Base-by-base conservation (phyloP, 768 basidiomycete genomes). In the Leucogyrophana mollusca region DNA sequence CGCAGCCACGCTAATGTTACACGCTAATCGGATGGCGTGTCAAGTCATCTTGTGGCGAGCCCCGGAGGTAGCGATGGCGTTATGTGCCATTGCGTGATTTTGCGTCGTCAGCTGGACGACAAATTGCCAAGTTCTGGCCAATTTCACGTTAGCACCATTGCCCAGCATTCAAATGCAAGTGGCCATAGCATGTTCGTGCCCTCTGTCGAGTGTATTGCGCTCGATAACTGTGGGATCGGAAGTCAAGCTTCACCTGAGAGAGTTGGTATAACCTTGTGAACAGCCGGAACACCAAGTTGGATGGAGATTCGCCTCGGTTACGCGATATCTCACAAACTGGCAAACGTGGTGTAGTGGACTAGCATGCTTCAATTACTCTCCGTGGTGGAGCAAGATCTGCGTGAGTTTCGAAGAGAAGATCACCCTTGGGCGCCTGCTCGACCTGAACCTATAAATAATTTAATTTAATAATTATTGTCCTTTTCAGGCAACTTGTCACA, bases 31-130 rank as follows among this genome's bases (percentile, higher is more conserved):
- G 30, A 9, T 34, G 22, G 17, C 14, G 27, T 30, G 27, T 25
- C 34, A 18, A 36, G 36, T 16, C 17, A 22, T 20, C 18, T 10
- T 39, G 40, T 36, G 16, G 17, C 27, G 17, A 24, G 49, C 35
- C 27, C 33, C 20, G n/a, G 24, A n/a, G 36, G 22, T 34, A 43
- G 32, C 40, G 35, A 53, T 56, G 52, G 46, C 56, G 53, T 46
- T 27, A 59, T 56, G 18, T 10, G 14, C 1, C 33, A 67, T 65
- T 53, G 63, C 64, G 64, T 66, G 65, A 65, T 65, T 57, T 67
- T 55, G 48, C 61, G 58, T 54, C 43, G 58, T 56, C 40, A 44
- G 37, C 18, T 33, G 25, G 38, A 41, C 13, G 30, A 39, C 39
- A 51, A 55, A 30, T 30, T 30, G 27, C 27, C 6, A 30, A 30